Evolutionary conservation across 148 eudicot genomes (phyloP), one percentile per base, ranked within the genome.

Genomic region (Arbutus unedo): DNA sequence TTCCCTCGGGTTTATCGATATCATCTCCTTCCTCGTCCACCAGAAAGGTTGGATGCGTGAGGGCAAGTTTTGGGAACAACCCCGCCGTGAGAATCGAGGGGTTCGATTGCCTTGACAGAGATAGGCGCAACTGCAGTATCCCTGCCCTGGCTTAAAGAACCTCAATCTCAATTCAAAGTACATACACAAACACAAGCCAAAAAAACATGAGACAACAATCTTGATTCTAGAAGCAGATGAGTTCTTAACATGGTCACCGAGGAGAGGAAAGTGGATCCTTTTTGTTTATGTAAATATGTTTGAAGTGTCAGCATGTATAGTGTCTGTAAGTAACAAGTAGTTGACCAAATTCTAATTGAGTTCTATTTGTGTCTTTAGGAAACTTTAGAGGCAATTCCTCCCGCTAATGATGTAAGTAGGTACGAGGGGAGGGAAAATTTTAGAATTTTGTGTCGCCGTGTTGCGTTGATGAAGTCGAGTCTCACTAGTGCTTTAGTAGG

Each of bases 51-150:
- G 88, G 90, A 14, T 93, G 92, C 71, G 82, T 86, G 38, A 83
- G 99, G 91, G 88, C 90, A 2, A 94, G 82, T 87, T 96, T 96
- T 87, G 93, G 95, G 8, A 87, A 89, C 89, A 94, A 91, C 31
- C 99, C 99, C 57, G 93, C 92, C 23, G 96, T 91, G 73, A 92
- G 99, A 85, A 79, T 96, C 31, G 98, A 94, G 84, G 99, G 99
- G 84, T 96, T 96, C 7, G 94, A 94, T 85, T 96, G 97, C 87
- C 91, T 94, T 2, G 98, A 96, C 87, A 93, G 94, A 94, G 98
- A 93, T 68, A 82, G 93, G 82, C 92, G 96, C 70, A 94, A 92
- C 85, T 91, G 99, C 91, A 90, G 98, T 86, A 92, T 96, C 93
- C 95, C 91, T 75, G 84, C 99, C 87, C 80, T 93, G 86, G 99